Conservation (phyloP, 139 green algal species). For the Dunaliella sp. region DNA sequence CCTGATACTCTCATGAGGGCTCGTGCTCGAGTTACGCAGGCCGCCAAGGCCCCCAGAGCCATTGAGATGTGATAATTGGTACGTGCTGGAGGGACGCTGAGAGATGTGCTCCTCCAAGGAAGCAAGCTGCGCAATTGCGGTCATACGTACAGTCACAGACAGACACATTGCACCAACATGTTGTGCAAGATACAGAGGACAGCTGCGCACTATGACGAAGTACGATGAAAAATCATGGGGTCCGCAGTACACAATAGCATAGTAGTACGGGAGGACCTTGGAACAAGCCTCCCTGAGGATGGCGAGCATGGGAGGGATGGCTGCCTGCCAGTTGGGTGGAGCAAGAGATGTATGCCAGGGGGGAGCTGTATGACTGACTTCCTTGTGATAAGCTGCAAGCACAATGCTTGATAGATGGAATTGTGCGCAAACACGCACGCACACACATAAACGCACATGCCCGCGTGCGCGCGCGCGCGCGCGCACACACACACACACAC, state of each 20-base stretch:
- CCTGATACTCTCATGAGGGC: background rate
- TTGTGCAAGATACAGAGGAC: background rate
- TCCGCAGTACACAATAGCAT: no score
- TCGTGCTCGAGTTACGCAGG: background rate
- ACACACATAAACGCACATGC: background rate
- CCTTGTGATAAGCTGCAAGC: no score
- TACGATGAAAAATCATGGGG: background rate
- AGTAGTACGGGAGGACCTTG: no score
- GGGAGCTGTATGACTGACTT: no score
- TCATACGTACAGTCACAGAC: background rate
- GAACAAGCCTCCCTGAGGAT: background rate
- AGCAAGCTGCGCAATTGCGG: background rate
- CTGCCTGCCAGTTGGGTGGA: no score
- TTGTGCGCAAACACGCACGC: no score
- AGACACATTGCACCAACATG: background rate
- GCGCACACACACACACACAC: background rate
- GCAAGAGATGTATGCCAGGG: no score
- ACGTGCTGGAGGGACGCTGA: background rate
- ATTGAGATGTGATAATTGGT: background rate
- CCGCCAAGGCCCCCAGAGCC: no score
- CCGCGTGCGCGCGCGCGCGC: background rate
- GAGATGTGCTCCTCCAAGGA: background rate
- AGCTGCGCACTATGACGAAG: no score
- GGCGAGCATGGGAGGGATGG: background rate
- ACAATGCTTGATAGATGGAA: no score